These are phyloP conservation scores for Trichoderma arundinaceum DNA, from an alignment of 2,329 filamentous ascomycete species.

Conservation along the genomic window DNA sequence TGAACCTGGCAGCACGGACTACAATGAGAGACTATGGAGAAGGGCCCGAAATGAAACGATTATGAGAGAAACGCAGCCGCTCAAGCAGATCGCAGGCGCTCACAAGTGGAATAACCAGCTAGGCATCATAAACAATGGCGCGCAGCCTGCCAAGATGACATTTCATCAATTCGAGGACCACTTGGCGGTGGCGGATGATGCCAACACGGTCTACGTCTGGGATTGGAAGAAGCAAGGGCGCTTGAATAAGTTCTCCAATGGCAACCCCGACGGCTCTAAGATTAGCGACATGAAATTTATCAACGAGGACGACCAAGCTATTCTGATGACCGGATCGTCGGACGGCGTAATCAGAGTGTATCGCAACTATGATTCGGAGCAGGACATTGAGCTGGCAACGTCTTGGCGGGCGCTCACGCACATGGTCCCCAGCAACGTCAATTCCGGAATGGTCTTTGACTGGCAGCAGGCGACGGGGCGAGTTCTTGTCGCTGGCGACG, in stretches of 20 bases:
- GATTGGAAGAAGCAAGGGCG: slow-evolving; percentile 83
- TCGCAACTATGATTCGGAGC: slow-evolving; percentile 82
- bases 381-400: slow-evolving; percentile 81
- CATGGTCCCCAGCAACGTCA: slow-evolving; percentile 90
- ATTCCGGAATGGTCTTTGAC: slow-evolving; percentile 95
- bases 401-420: slow-evolving; percentile 92
- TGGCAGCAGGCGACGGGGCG: slow-evolving; percentile 99
- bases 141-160: slow-evolving; percentile 88
- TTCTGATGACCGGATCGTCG: slow-evolving; percentile 92
- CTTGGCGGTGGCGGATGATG: slow-evolving; percentile 89
- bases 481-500: slow-evolving; percentile 93
- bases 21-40: slow-evolving; percentile 93
- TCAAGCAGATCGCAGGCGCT: slow-evolving; percentile 85
- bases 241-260: slow-evolving; percentile 88
- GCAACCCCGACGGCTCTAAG: slow-evolving; percentile 86
- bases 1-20: slow-evolving; percentile 93
- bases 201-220: slow-evolving; percentile 89
- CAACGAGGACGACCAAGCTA: slow-evolving; percentile 95
- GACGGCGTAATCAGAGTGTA: slow-evolving; percentile 95
- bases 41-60: slow-evolving; percentile 91
- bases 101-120: slow-evolving; percentile 86
- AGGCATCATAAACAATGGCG: slow-evolving; percentile 85
- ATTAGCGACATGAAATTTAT: slow-evolving; percentile 97
- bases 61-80: slow-evolving; percentile 87
- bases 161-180: slow-evolving; percentile 99